A percentile compares a stretch with the other conserved stretches of the same genome.
phyloP scores from a whole-genome alignment of 148 eudicot genomes.

The Vaccinium darrowii region DNA sequence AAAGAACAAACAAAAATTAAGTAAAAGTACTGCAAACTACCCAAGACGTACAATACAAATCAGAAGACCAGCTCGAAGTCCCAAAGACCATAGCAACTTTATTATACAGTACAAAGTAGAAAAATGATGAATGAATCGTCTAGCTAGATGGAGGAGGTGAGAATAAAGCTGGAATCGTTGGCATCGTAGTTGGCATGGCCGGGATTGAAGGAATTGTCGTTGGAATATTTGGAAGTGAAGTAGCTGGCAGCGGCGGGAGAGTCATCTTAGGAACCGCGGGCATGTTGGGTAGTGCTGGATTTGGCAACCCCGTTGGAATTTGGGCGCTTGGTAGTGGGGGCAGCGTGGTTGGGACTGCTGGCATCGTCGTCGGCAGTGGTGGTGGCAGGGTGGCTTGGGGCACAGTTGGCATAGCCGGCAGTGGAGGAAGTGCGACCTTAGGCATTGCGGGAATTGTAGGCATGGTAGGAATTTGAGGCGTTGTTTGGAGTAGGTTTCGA shows the following conservation, averaged over 20 bases:
- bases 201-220: background rate
- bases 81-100: no score
- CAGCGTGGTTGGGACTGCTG: conserved; percentile 10
- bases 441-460: background rate
- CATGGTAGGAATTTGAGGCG: background rate
- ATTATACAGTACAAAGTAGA: no score
- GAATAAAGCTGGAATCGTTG: background rate
- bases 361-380: background rate
- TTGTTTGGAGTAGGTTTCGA: conserved; percentile 18
- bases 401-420: background rate
- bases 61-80: no score
- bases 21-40: no score
- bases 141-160: background rate
- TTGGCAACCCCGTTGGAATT: background rate
- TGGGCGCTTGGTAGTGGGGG: conserved; percentile 7
- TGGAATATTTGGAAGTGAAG: no score
- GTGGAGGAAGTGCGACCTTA: no score
- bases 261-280: no score
- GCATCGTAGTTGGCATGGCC: background rate
- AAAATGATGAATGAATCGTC: no score
- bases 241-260: no score
- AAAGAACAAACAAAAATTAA: no score
- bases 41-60: no score
- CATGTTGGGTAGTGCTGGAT: no score
- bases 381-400: conserved; percentile 17